Conservation (phyloP, 805 yeast species). For the Starmerella khaoyaiensis region DNA sequence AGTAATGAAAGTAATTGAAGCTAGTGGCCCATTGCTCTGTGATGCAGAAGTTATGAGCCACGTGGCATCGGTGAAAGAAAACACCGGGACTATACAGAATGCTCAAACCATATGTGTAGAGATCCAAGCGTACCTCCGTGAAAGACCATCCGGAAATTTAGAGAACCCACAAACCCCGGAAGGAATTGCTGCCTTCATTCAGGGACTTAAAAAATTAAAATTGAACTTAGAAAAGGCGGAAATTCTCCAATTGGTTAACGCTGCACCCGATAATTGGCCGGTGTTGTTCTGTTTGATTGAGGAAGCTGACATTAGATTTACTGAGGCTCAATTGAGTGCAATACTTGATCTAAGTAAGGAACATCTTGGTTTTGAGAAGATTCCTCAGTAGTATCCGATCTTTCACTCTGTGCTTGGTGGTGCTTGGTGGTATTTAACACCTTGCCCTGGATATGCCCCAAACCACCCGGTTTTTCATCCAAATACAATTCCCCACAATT, state of each 20-base stretch:
- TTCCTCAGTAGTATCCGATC: slow-evolving; percentile 3
- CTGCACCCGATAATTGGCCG: slow-evolving; percentile 69
- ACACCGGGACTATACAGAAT: slow-evolving; percentile 21
- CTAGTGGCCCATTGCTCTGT: slow-evolving; percentile 47
- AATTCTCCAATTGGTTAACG: slow-evolving; percentile 67
- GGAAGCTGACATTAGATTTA: slow-evolving; percentile 79
- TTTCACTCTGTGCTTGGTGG: too few species aligned
- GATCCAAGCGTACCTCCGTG: slow-evolving; percentile 30
- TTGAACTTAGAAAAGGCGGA: slow-evolving; percentile 68
- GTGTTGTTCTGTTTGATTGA: slow-evolving; percentile 69
- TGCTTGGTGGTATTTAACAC: too few species aligned
- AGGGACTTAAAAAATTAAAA: slow-evolving; percentile 31
- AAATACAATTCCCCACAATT: too few species aligned
- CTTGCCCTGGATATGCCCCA: too few species aligned
- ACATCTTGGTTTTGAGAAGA: slow-evolving; percentile 22
- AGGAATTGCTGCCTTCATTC: slow-evolving; percentile 32
- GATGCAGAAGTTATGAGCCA: slow-evolving; percentile 54
- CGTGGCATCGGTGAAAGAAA: slow-evolving; percentile 35
- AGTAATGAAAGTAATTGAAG: slow-evolving; percentile 33
- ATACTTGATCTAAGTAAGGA: slow-evolving; percentile 45
- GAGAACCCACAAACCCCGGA: slow-evolving; percentile 28
- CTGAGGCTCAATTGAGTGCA: slow-evolving; percentile 48
- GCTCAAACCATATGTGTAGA: slow-evolving; percentile 28
- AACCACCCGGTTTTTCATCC: too few species aligned
- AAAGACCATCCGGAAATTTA: slow-evolving; percentile 30